Evolutionary conservation across 2,329 filamentous ascomycete species (phyloP).

Genomic region (Ceratocystis harringtonii): DNA sequence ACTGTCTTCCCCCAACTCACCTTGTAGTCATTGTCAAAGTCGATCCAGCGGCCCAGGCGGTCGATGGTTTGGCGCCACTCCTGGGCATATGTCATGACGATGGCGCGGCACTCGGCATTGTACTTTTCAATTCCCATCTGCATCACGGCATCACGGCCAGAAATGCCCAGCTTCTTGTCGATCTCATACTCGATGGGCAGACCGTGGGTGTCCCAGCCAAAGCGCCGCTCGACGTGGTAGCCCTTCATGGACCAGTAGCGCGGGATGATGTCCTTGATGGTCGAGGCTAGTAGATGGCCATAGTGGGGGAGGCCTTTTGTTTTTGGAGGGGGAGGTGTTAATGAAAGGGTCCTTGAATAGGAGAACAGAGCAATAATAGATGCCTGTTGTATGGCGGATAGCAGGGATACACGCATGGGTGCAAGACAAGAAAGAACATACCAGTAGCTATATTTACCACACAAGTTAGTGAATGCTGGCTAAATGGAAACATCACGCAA

Average conservation of each 20-base stretch:
- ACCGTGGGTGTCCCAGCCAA: slow-evolving; percentile 80
- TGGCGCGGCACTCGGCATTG: slow-evolving; percentile 69
- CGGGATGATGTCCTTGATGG: slow-evolving; percentile 84
- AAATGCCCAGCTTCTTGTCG: slow-evolving; percentile 75
- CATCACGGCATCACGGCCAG: slow-evolving; percentile 64
- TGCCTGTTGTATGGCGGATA: not conserved
- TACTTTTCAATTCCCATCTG: slow-evolving; percentile 69
- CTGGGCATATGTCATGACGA: slow-evolving; percentile 68
- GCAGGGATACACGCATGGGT: not conserved
- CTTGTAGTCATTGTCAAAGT: slow-evolving; percentile 71
- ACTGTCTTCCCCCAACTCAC: slow-evolving; percentile 22
- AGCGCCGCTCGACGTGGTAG: slow-evolving; percentile 67
- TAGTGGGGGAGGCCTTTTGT: slow-evolving; percentile 22
- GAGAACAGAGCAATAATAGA: not conserved
- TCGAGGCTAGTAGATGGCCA: slow-evolving; percentile 62
- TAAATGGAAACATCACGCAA: not conserved
- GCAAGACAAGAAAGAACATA: slow-evolving; percentile 4
- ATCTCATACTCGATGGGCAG: slow-evolving; percentile 84
- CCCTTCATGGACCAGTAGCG: slow-evolving; percentile 90
- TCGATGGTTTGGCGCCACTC: slow-evolving; percentile 72
- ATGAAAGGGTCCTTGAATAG: not conserved
- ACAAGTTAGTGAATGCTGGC: slow-evolving; percentile 4
- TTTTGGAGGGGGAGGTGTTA: not conserved
- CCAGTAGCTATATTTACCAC: slow-evolving; percentile 15
- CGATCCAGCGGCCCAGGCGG: slow-evolving; percentile 58